Conservation (phyloP, 306 rosid genomes). For the Biancaea sappan region DNA sequence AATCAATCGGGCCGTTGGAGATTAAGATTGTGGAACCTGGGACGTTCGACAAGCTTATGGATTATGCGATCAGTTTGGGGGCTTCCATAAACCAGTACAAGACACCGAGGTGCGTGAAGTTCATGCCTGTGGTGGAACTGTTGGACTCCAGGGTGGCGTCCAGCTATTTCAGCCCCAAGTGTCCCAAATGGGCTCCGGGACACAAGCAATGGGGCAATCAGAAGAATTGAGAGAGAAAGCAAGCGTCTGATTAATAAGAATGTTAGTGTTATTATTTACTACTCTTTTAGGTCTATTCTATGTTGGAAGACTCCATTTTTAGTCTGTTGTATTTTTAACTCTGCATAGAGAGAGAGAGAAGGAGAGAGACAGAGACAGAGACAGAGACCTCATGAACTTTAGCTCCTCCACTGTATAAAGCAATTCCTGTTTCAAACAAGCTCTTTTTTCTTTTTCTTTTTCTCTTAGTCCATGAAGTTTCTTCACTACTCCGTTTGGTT, state of each 20-base stretch:
- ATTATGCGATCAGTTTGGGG: slow-evolving; percentile 90
- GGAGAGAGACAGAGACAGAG: slow-evolving; percentile 23
- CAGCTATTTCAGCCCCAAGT: slow-evolving; percentile 78
- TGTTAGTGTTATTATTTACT: background rate
- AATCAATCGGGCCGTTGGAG: slow-evolving; percentile 89
- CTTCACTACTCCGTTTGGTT: slow-evolving; percentile 30
- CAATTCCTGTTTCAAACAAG: slow-evolving; percentile 60
- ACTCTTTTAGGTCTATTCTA: slow-evolving; percentile 48
- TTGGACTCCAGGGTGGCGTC: slow-evolving; percentile 71
- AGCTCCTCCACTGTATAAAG: slow-evolving; percentile 63
- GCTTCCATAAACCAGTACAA: slow-evolving; percentile 96
- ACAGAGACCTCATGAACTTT: background rate
- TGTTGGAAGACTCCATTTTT: slow-evolving; percentile 34
- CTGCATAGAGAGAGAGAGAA: slow-evolving; percentile 42
- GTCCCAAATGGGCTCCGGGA: slow-evolving; percentile 96
- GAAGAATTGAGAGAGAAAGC: slow-evolving; percentile 36
- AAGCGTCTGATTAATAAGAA: too few species aligned
- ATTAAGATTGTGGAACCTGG: slow-evolving; percentile 83
- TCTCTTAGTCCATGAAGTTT: background rate
- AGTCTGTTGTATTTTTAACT: slow-evolving; percentile 35
- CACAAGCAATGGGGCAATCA: slow-evolving; percentile 80
- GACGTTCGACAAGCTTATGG: slow-evolving; percentile 95
- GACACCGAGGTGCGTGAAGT: slow-evolving; percentile 93
- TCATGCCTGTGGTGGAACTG: slow-evolving; percentile 84
- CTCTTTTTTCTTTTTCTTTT: slow-evolving; percentile 25